phyloP scores from a whole-genome alignment of 768 basidiomycete genomes.

The Boletales sp. region DNA sequence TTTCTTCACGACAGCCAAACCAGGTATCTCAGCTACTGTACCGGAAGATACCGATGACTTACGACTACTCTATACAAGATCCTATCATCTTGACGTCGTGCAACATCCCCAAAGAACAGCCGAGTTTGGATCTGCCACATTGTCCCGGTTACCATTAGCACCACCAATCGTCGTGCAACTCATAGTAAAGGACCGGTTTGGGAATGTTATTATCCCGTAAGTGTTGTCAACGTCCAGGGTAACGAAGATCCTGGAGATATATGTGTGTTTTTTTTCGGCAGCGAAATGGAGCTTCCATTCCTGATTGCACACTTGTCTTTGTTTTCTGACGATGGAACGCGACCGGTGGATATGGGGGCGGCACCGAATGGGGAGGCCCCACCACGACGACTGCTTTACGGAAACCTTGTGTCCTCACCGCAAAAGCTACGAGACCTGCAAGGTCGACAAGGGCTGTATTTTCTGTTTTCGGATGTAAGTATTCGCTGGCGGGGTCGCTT shows the following conservation, averaged over 20 bases:
- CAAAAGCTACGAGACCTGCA: constrained; percentile 78
- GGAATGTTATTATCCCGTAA: constrained; percentile 75
- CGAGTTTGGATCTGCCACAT: constrained; percentile 69
- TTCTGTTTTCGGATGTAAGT: constrained; percentile 89
- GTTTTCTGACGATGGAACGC: constrained; percentile 63
- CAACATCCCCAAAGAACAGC: constrained; percentile 83
- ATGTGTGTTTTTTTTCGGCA: constrained; percentile 32
- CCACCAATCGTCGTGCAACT: constrained; percentile 83
- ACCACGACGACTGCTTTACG: constrained; percentile 68
- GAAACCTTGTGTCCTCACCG: constrained; percentile 79
- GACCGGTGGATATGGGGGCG: constrained; percentile 61
- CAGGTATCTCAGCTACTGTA: constrained; percentile 39
- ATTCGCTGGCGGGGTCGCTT: constrained; percentile 76
- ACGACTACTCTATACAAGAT: constrained; percentile 35
- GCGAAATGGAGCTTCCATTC: constrained; percentile 84
- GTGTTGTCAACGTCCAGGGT: constrained; percentile 34
- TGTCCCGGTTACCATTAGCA: constrained; percentile 79
- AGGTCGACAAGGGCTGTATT: constrained; percentile 79
- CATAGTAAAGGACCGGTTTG: constrained; percentile 66
- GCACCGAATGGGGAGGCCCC: constrained; percentile 41
- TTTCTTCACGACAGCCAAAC: constrained; percentile 52
- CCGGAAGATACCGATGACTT: constrained; percentile 12
- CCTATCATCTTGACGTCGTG: constrained; percentile 79
- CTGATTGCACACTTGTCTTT: constrained; percentile 81
- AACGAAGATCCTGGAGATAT: constrained; percentile 17